Percentiles rank a stretch among this genome's conserved stretches.
Conservation (phyloP, 139 green algal genomes). For the Chlamydomonas eustigma region DNA sequence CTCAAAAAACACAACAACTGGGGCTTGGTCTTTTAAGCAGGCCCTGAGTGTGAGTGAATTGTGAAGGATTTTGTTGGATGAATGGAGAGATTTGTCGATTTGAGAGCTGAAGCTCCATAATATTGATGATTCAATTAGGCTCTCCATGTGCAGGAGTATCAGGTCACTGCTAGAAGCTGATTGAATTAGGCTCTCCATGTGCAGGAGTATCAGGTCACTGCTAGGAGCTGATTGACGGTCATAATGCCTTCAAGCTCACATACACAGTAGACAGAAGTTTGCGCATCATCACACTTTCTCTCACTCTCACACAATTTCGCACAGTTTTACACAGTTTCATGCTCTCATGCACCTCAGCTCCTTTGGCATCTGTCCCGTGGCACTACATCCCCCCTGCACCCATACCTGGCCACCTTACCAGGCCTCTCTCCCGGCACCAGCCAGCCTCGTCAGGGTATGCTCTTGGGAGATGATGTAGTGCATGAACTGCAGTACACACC, state of each 20-base stretch:
- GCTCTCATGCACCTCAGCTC: conserved; percentile 9
- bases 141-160: too few species aligned
- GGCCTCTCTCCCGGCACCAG: conserved; percentile 23
- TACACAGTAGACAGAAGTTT: not conserved
- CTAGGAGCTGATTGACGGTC: too few species aligned
- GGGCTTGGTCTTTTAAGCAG: conserved; percentile 25
- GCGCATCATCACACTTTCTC: not conserved
- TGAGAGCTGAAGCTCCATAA: too few species aligned
- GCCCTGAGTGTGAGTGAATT: conserved; percentile 8
- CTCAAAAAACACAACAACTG: not conserved
- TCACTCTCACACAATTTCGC: not conserved
- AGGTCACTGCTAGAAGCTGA: too few species aligned
- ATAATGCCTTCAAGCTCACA: not conserved
- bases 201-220: too few species aligned
- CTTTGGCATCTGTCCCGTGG: conserved; percentile 35
- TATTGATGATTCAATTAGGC: too few species aligned
- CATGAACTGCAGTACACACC: conserved; percentile 30
- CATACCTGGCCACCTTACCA: conserved; percentile 37
- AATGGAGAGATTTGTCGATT: too few species aligned
- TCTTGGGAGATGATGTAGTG: conserved; percentile 18
- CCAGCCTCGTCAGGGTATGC: conserved; percentile 38
- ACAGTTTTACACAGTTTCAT: not conserved
- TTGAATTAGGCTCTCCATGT: too few species aligned
- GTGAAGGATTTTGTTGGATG: too few species aligned
- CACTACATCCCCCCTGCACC: conserved; percentile 14